Evolutionary conservation across 2,329 filamentous ascomycete genomes (phyloP).

Genomic region (Fusarium aywerte): DNA sequence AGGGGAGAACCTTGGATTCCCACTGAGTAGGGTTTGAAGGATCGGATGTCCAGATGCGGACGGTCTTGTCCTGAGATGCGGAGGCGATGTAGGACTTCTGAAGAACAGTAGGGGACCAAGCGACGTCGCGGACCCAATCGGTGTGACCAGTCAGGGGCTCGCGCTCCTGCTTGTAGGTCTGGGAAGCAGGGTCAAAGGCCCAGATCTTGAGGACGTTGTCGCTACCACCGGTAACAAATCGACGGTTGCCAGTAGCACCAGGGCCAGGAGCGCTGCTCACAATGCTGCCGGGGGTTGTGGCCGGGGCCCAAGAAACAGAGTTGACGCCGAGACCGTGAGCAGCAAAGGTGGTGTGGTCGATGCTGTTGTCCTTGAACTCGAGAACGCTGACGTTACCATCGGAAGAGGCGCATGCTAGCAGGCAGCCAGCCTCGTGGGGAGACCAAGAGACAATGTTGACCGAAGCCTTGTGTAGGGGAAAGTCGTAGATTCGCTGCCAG

Average conservation of each 20-base stretch:
- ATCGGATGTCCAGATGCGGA: slow-evolving; percentile 94
- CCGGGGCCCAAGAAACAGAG: slow-evolving; percentile 93
- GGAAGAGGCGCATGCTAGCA: slow-evolving; percentile 92
- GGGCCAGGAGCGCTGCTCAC: slow-evolving; percentile 75
- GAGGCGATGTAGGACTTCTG: slow-evolving; percentile 97
- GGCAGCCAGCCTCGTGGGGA: slow-evolving; percentile 94
- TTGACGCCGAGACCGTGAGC: slow-evolving; percentile 96
- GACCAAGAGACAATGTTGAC: slow-evolving; percentile 98
- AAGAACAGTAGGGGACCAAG: slow-evolving; percentile 94
- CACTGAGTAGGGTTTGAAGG: slow-evolving; percentile 72
- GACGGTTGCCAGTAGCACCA: slow-evolving; percentile 72
- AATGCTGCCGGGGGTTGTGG: slow-evolving; percentile 83
- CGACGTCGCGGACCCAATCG: slow-evolving; percentile 98
- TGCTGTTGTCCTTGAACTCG: slow-evolving; percentile 96
- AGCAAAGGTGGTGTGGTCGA: slow-evolving; percentile 88
- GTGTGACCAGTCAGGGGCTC: slow-evolving; percentile 81
- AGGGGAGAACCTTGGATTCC: slow-evolving; percentile 85
- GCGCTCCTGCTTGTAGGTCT: slow-evolving; percentile 70
- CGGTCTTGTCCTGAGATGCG: slow-evolving; percentile 95
- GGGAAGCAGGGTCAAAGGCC: slow-evolving; percentile 75
- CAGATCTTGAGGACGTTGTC: slow-evolving; percentile 96
- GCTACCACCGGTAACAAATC: slow-evolving; percentile 94
- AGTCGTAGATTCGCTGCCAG: slow-evolving; percentile 92
- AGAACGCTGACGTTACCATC: slow-evolving; percentile 94
- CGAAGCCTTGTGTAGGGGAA: slow-evolving; percentile 90